Percentiles rank a stretch among this genome's conserved stretches.
phyloP scores from a whole-genome alignment of 305 asterid genomes.

The Fraxinus sp. region DNA sequence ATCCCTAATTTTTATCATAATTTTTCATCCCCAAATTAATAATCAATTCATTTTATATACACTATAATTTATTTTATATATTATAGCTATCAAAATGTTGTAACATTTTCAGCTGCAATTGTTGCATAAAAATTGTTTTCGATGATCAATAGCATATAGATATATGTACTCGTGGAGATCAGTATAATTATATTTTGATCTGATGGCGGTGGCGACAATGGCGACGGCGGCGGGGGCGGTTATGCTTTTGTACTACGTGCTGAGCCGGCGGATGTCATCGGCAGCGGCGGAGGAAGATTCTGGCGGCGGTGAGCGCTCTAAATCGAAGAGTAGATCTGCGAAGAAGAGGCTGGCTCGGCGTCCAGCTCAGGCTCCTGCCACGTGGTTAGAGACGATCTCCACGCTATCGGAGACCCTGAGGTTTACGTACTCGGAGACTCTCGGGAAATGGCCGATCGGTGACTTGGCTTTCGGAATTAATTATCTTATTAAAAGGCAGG shows the following conservation, averaged over 20 bases:
- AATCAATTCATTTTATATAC: background rate
- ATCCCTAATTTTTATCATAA: background rate
- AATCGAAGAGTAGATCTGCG: constrained; percentile 54
- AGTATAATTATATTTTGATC: constrained; percentile 14
- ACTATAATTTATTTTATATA: background rate
- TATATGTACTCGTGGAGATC: constrained; percentile 20
- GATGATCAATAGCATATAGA: background rate
- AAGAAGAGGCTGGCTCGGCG: constrained; percentile 62
- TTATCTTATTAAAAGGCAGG: constrained; percentile 82
- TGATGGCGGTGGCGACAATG: constrained; percentile 82
- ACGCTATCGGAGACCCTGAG: constrained; percentile 78
- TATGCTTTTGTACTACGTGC: constrained; percentile 67
- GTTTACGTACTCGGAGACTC: constrained; percentile 81
- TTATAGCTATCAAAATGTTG: background rate
- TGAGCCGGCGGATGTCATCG: constrained; percentile 53
- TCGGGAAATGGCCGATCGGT: constrained; percentile 94
- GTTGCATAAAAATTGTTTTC: background rate
- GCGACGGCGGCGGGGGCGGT: constrained; percentile 85
- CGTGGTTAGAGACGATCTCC: constrained; percentile 80
- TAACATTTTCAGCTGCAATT: background rate
- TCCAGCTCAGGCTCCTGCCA: constrained; percentile 93
- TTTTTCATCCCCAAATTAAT: background rate
- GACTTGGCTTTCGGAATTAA: constrained; percentile 90
- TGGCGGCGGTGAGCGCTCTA: constrained; percentile 47
- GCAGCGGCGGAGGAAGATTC: constrained; percentile 37